Base-by-base conservation (phyloP, 78 protist species). In the Emiliania huxleyi region DNA sequence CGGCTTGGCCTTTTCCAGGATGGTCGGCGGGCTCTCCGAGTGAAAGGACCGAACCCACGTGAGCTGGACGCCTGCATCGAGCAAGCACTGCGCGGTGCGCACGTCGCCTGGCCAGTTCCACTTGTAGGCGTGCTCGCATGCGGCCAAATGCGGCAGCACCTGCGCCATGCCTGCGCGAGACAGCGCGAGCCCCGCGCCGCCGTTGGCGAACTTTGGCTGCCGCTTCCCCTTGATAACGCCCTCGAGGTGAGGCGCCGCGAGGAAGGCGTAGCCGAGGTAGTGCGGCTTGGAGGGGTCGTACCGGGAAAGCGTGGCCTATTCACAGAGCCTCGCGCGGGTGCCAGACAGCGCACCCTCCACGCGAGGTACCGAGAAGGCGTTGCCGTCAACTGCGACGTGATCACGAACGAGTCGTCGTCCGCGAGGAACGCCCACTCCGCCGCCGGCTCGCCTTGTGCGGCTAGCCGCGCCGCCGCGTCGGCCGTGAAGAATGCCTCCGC, bases 101-200 rank as follows among this genome's bases (percentile, higher is more conserved):
- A 77, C 85, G 46, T 77, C 85, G 48, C 85, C 85, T 22, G 85
- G 85, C 85, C 85, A 77, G 85, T 77, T 77, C 85, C 85, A 77
- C 85, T 3, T 77, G 85, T 77, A 77, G 46, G 2, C 46, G 1
- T 0, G 15, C 85, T 77, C 85, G 29, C 85, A 77, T 33, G 37
- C 18, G 3, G 44, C 46, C 5, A 77, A 48, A 11, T 18, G 33
- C 46, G 85, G 85, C n/a, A 40, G 33, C 35, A 40, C 85, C 48
- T 1, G 33, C 23, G 0, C 19, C 33, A 77, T 6, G 4, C 46
- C 85, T 3, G 35, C 85, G 29, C 85, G 85, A 11, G 48, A 40
- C 33, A 77, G 35, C 33, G 48, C 44, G 46, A 77, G 11, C 33
- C 85, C 85, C 42, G 85, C 85, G 23, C 85, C 85, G 85, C 85